These are phyloP conservation scores for Beta vulgaris DNA, from an alignment of 148 eudicot genomes.

Conservation along the genomic window DNA sequence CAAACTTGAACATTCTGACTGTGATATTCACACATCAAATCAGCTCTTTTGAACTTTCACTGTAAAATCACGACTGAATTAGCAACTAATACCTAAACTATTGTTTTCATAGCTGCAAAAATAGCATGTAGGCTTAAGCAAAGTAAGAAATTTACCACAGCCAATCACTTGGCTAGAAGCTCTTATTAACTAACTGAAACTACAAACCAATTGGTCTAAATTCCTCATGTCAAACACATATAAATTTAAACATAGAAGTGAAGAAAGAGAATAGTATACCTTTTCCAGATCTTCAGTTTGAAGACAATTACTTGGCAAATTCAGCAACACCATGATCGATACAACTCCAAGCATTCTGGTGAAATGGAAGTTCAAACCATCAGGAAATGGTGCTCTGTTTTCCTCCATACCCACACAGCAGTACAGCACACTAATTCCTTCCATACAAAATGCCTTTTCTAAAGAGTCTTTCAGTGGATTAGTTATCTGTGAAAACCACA, in stretches of 20 bases:
- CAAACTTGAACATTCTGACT: no score
- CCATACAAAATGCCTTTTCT: neutral
- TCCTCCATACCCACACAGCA: neutral
- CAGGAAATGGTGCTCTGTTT: neutral
- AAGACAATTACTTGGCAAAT: neutral
- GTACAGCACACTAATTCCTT: neutral
- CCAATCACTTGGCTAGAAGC: no score
- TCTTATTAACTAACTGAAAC: neutral
- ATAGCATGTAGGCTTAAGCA: no score
- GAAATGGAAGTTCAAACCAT: neutral
- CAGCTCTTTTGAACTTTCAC: neutral
- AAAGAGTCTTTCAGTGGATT: neutral
- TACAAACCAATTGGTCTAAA: neutral
- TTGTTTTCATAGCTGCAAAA: no score
- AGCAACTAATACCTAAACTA: neutral
- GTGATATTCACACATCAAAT: neutral
- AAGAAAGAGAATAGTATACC: neutral
- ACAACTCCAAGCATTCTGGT: neutral
- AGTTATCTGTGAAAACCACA: neutral
- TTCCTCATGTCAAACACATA: neutral
- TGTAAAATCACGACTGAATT: neutral
- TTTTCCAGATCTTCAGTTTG: neutral
- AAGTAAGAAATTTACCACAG: no score
- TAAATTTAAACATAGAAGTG: neutral
- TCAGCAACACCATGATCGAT: neutral